phyloP scores from a whole-genome alignment of 2,329 filamentous ascomycete genomes.

The Ceratocystis huliohia region DNA sequence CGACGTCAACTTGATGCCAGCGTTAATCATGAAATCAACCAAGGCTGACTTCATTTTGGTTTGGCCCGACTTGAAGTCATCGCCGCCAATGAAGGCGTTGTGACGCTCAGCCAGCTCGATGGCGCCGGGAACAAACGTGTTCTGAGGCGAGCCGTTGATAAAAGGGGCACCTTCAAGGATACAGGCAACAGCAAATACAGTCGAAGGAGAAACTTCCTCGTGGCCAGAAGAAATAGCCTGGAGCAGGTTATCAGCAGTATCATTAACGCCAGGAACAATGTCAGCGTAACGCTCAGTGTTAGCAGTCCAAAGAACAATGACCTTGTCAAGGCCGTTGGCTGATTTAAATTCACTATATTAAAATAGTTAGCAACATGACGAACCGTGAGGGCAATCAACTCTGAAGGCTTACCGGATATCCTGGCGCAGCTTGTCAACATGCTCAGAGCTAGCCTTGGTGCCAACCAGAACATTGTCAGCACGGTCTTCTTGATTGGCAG shows the following conservation, averaged over 20 bases:
- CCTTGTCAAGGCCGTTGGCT: conserved; percentile 74
- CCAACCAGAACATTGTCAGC: conserved; percentile 83
- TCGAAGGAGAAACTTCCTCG: conserved; percentile 85
- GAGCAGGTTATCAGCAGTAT: conserved; percentile 88
- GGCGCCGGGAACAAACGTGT: conserved; percentile 92
- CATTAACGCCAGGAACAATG: conserved; percentile 76
- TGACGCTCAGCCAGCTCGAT: conserved; percentile 80
- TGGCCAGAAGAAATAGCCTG: conserved; percentile 77
- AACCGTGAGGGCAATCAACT: background rate
- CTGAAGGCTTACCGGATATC: conserved; percentile 50
- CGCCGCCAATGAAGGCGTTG: conserved; percentile 83
- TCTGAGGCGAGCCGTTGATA: conserved; percentile 98
- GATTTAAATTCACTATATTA: conserved; percentile 68
- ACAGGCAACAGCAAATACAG: conserved; percentile 86
- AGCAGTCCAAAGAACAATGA: conserved; percentile 96
- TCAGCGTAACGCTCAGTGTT: conserved; percentile 97
- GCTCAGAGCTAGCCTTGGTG: conserved; percentile 68
- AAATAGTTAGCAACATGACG: background rate
- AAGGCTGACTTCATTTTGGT: conserved; percentile 99
- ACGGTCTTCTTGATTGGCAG: conserved; percentile 92
- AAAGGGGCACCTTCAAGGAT: conserved; percentile 85
- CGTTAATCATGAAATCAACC: conserved; percentile 96
- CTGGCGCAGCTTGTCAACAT: conserved; percentile 84
- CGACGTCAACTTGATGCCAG: conserved; percentile 95
- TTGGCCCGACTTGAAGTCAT: conserved; percentile 99